Base-by-base conservation (phyloP, 441 rosid species). In the Erysimum cheiri region DNA sequence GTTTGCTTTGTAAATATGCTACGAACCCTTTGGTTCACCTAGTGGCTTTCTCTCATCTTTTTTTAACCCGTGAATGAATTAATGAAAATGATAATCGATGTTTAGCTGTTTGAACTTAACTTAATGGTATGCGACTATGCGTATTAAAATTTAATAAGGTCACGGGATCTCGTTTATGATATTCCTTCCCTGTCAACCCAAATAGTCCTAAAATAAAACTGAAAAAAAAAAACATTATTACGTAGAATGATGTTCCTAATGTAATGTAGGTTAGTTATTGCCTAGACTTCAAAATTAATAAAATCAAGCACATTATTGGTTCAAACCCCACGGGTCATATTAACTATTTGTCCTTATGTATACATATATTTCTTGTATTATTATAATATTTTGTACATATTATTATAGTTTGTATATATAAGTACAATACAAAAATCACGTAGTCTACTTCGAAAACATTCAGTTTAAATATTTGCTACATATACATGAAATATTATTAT, bases 271-370 rank as follows among this genome's bases (percentile, higher is more conserved):
- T 43, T 43, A 43, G 22, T 2, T 43, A 43, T 14, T 14, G 48
- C 12, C 17, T 62, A 39, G 28, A n/a, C 5, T 19, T 50, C 52
- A 60, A 48, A 31, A 48, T 14, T 36, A 58, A 13, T 39, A 22
- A 19, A 59, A 72, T 55, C 70, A 64, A 55, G 5, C 60, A 58
- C 48, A 73, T 65, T 65, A 73, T 70, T 70, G 60, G 44, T 40
- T 24, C 24, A 17, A 41, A 55, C 50, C 67, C 74, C 74, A 70
- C 74, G 74, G 67, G 60, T 60, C 74, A 39, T 60, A 15, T 49
- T 50, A 49, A 49, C 43, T 29, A 47, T 70, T 17, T 60, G 60
- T 70, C 74, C 31, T 36, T 58, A 60, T 19, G 22, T 39, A 49
- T 47, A 36, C 11, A 35, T 8, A 32, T 29, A 17, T 9, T 44